Base-by-base conservation (phyloP, 768 basidiomycete genomes). In the Chlorophyllum brunneum region DNA sequence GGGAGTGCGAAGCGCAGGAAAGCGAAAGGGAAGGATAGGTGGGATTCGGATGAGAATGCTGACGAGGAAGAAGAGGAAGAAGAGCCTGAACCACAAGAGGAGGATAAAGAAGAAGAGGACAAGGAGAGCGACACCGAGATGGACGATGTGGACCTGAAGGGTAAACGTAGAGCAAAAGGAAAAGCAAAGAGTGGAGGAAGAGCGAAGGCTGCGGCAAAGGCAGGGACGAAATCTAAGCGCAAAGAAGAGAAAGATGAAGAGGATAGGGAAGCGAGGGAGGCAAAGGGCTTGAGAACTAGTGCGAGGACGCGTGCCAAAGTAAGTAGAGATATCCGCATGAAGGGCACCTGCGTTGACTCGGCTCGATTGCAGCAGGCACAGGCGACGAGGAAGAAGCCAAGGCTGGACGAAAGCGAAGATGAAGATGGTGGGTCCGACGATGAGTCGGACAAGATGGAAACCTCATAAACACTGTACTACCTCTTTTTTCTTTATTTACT, bases 1-100 rank as follows among this genome's bases (percentile, higher is more conserved):
- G 54, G 56, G 29, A 55, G 49, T 26, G 47, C 48, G 7, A 55
- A 47, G 20, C 51, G 51, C 13, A 57, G 54, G 43, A 56, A 30
- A 24, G 22, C 27, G 20, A 42, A 42, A 39, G 24, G 27, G 36
- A 53, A 46, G 36, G 44, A 53, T 39, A 53, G 18, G 15, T 53
- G 51, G 51, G 51, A 53, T 53, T 45, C 51, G 16, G 51, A 52
- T 13, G 51, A 53, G 2, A 40, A 46, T 40, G 44, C 45, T 4
- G 51, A 53, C n/a, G 42, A 52, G 5, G 51, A 18, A 22, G 33
- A 52, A 4, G 29, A 38, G 1, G 34, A 45, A 11, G 50, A 51
- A 7, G 49, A 31, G 18, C 39, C 41, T 22, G 30, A 33, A 9
- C 15, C n/a, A 6, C 22, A 23, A 1, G 46, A 47, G 7, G 33